A percentile compares a stretch with the other conserved stretches of the same genome.
These are phyloP conservation scores for Candida ortonii DNA, from an alignment of 805 yeast genomes.

Conservation along the genomic window DNA sequence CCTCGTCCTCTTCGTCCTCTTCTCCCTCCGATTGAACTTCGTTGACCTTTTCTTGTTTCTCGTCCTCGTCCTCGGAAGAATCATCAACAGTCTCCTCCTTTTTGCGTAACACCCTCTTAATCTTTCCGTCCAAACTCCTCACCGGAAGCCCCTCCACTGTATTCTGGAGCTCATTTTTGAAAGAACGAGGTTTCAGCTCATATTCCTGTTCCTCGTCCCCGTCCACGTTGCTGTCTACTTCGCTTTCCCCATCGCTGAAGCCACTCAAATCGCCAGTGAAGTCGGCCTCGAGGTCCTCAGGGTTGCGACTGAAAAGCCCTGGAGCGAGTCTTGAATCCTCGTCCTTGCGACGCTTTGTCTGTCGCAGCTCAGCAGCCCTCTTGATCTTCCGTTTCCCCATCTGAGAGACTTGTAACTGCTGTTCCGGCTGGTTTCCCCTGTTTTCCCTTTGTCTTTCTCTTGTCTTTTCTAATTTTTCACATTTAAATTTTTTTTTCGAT, in stretches of 20 bases:
- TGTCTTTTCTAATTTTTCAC: neutral
- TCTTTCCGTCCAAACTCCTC: slow-evolving; percentile 63
- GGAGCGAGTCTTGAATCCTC: slow-evolving; percentile 40
- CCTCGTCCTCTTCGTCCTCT: slow-evolving; percentile 35
- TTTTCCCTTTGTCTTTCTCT: slow-evolving; percentile 3
- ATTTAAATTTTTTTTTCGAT: too few relatives aligned
- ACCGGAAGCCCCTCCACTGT: slow-evolving; percentile 76
- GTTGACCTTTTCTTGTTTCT: slow-evolving; percentile 13
- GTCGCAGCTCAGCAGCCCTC: slow-evolving; percentile 35
- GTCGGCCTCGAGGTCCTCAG: too few relatives aligned
- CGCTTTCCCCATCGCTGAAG: slow-evolving; percentile 9
- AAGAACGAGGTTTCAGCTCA: slow-evolving; percentile 66
- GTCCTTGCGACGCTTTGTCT: slow-evolving; percentile 38
- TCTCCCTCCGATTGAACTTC: slow-evolving; percentile 15
- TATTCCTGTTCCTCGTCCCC: slow-evolving; percentile 71
- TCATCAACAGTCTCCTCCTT: slow-evolving; percentile 16
- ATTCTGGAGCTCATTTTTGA: slow-evolving; percentile 41
- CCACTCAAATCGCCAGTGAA: too few relatives aligned
- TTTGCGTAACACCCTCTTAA: slow-evolving; percentile 61
- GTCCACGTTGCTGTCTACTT: slow-evolving; percentile 8
- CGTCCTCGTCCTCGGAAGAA: slow-evolving; percentile 14
- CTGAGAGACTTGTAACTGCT: too few relatives aligned
- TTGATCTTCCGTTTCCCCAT: slow-evolving; percentile 40
- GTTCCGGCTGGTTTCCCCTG: slow-evolving; percentile 1
- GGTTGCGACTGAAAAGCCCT: slow-evolving; percentile 39